Evolutionary conservation across 2,329 filamentous ascomycete species (phyloP), one percentile per base, ranked within the genome.

Genomic region (Kalmusia sp.): DNA sequence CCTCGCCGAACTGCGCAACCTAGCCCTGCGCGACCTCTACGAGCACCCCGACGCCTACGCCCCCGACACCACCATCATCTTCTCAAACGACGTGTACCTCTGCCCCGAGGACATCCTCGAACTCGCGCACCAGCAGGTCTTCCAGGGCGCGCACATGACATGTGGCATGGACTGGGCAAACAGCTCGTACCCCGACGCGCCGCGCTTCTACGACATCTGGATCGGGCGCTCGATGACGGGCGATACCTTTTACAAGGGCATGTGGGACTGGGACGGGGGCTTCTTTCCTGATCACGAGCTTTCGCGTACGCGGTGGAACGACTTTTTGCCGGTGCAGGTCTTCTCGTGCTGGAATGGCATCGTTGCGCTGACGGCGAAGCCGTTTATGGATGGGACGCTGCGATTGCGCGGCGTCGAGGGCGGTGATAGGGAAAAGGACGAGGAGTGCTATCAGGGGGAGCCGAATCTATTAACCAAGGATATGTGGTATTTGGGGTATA

Each of bases 11-110:
- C 75, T 86, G 1, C 79, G 84, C 4, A 85, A 85, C 51, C 58
- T 82, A 5, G 83, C 82, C 0, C 66, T 86, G 1, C 61, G 75
- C 8, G 83, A 83, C 0, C 69, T 85, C 2, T 47, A 76, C 27
- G 53, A 52, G 2, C 19, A 64, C 30, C 90, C 97, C 54, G 92
- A 96, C 77, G 84, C 92, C 70, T 98, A 97, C 82, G 96, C 96
- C 77, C 92, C 92, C 40, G 93, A 98, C 79, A 95, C 93, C 40
- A 96, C 95, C 38, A 85, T 87, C 54, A 83, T 91, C 59, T 93
- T 98, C 75, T 91, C 96, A 82, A 88, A 90, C 73, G 97, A 98
- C 77, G 87, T 98, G 51, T 49, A 54, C 14, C 34, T 65, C 3
- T 70, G 67, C 50, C 54, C 61, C 41, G 82, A 86, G 33, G 84